Evolutionary conservation across 345 rosid species (phyloP), one percentile per base, ranked within the genome.

Genomic region (Melaleuca quinquenervia): DNA sequence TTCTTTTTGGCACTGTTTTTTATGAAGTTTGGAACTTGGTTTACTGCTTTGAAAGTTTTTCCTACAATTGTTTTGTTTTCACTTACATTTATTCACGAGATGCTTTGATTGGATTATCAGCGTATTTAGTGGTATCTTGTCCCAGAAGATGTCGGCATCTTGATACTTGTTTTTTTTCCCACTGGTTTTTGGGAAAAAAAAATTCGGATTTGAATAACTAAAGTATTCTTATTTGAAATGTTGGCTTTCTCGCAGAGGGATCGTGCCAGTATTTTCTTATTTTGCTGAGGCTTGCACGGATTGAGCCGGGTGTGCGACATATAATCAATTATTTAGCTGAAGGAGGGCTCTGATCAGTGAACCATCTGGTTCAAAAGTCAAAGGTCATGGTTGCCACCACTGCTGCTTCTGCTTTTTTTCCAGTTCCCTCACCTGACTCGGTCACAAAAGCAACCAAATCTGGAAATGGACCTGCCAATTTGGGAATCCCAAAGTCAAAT

Each of bases 331-430:
- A 82, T 16, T 82, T 82, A 16, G 84, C 78, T 32, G 7, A 7
- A 70, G 24, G 24, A 32, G 49, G 44, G 36, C 44, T 26, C 70
- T 78, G 87, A 76, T 76, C 11, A 48, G 82, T 74, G 87, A 80
- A n/a, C 85, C 53, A 60, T 13, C 75, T 84, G n/a, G 41, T 48
- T 48, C n/a, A 52, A 82, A 50, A 76, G 50, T 51, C n/a, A 20
- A 82, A 80, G 82, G 56, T 45, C 85, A 86, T 86, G 87, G 87
- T 86, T 82, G 95, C 97, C 52, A 88, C 94, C 48, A 91, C 96
- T 87, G 98, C 98, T 84, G 86, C 97, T 53, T 91, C 97, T 10
- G 91, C 98, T 0, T 92, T 96, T 87, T 95, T 94, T 87, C 95
- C 94, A 0, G 92, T 94, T 82, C 89, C 95, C 64, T 89, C 96